These are phyloP conservation scores for Sabuloglossum arenarium DNA, from an alignment of 495 filamentous ascomycete genomes.

Conservation along the genomic window DNA sequence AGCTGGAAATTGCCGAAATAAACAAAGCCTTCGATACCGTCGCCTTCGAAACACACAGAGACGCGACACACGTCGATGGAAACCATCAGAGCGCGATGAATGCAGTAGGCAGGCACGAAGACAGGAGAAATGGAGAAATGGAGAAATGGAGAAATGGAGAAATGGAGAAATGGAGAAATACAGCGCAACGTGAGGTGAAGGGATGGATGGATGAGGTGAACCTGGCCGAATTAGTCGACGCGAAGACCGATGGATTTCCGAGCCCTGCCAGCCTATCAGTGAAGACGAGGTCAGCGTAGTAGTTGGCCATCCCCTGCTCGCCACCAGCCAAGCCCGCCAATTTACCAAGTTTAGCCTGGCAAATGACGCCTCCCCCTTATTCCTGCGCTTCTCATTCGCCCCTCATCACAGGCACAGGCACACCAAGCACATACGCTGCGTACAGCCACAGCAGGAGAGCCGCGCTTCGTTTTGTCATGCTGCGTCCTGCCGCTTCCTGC, in stretches of 20 bases:
- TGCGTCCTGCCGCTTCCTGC: too few species aligned
- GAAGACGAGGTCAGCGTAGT: too few species aligned
- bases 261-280: too few species aligned
- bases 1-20: constrained; percentile 1
- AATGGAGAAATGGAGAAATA: not conserved
- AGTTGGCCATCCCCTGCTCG: not conserved
- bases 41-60: not conserved
- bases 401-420: too few species aligned
- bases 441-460: too few species aligned
- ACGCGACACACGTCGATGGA: not conserved
- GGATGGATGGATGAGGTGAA: too few species aligned
- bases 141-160: not conserved
- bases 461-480: too few species aligned
- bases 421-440: too few species aligned
- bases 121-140: not conserved
- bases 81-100: not conserved
- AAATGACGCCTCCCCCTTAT: not conserved
- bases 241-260: too few species aligned
- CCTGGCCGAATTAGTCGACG: too few species aligned
- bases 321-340: not conserved
- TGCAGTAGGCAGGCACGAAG: too few species aligned
- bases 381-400: not conserved
- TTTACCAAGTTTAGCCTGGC: not conserved
- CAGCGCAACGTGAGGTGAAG: too few species aligned
- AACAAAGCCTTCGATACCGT: not conserved